Evolutionary conservation across 768 basidiomycete genomes (phyloP), one percentile per base, ranked within the genome.

Genomic region (Rhodotorula paludigena): DNA sequence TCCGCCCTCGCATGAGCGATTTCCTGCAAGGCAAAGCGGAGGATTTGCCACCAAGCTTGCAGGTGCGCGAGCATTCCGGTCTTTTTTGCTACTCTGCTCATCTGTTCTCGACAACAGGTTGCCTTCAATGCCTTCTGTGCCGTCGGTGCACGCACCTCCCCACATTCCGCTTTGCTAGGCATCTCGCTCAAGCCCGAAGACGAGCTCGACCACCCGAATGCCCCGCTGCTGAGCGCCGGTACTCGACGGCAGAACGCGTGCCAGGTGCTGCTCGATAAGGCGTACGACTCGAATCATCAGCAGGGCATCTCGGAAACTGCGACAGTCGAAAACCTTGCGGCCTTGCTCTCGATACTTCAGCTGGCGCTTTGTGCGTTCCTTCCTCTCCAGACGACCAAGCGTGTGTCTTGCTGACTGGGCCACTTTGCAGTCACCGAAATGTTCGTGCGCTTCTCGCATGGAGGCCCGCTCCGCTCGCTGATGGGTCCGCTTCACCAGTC

Each of bases 81-180:
- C 28, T 14, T 30, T 33, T 21, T 3, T 5, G 6, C n/a, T 9
- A 21, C 18, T 5, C 21, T 8, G 36, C 36, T 8, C 21, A 5
- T 4, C 4, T 20, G 9, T 21, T 36, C 20, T 8, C 23, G 21
- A 5, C 7, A 21, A 18, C 35, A 60, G 64, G 57, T 60, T 36
- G 51, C 64, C 1, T 28, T 59, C 35, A 33, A 42, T 0, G 20
- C 57, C 2, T 65, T 65, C 41, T 54, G 49, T 35, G 58, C 58
- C 1, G 36, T 65, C 28, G 64, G 64, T 5, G 57, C 64, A 3
- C 57, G 64, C 9, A 53, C 64, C 3, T 54, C 51, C 18, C 64
- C 63, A 11, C 63, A 64, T 23, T 64, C 63, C 2, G 63, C 63
- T 18, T 32, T 64, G 25, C 56, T 64, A 41, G 63, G 63, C 21